These are phyloP conservation scores for Saturnispora kantuleensis DNA, from an alignment of 805 yeast species.

Conservation along the genomic window DNA sequence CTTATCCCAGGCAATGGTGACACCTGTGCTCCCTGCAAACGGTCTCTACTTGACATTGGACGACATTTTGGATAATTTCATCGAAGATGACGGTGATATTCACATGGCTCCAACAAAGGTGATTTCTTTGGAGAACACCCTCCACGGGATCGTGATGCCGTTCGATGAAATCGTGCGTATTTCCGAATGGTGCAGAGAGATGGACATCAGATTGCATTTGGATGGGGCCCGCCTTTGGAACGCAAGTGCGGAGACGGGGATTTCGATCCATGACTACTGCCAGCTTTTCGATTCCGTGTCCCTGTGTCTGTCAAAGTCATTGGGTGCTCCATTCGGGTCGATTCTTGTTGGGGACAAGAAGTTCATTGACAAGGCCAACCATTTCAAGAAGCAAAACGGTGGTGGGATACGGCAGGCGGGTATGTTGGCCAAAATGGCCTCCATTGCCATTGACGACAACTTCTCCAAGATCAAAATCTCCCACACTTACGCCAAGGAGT, in stretches of 20 bases:
- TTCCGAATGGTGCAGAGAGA: constrained; percentile 54
- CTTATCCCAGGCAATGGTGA: constrained; percentile 85
- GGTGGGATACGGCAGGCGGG: constrained; percentile 93
- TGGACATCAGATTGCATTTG: constrained; percentile 58
- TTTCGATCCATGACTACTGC: constrained; percentile 62
- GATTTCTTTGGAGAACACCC: constrained; percentile 78
- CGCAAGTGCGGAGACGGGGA: constrained; percentile 68
- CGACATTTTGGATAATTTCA: constrained; percentile 54
- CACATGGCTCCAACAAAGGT: constrained; percentile 85
- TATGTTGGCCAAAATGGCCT: constrained; percentile 69
- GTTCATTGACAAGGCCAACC: constrained; percentile 62
- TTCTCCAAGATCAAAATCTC: constrained; percentile 44
- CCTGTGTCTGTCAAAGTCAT: constrained; percentile 76
- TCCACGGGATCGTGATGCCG: constrained; percentile 78
- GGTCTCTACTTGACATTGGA: constrained; percentile 71
- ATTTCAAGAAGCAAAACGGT: constrained; percentile 85
- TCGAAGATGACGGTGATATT: constrained; percentile 70
- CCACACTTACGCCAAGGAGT: constrained; percentile 42
- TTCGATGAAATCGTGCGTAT: constrained; percentile 66
- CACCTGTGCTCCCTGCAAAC: constrained; percentile 69
- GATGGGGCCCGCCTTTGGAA: constrained; percentile 97
- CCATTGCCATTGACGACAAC: constrained; percentile 65
- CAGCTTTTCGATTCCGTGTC: constrained; percentile 80
- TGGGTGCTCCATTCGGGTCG: constrained; percentile 93
- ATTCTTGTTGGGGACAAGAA: constrained; percentile 59